Evolutionary conservation across 2,329 filamentous ascomycete species (phyloP).

Genomic region (Aspergillus sojae): DNA sequence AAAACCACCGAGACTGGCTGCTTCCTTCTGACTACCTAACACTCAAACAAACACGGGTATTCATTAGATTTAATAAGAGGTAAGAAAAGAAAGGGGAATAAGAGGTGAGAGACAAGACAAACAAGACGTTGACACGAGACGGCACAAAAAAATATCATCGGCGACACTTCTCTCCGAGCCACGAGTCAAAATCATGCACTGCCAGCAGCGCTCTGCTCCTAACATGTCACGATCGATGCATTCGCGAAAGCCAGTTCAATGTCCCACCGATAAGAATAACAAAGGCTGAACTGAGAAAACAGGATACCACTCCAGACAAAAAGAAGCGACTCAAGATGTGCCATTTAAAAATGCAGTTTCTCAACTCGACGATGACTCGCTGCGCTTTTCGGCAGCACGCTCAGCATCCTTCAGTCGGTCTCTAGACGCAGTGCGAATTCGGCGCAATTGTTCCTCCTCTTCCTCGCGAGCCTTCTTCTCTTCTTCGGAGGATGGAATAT

Average conservation of each 20-base stretch:
- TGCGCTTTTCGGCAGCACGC: conserved; percentile 11
- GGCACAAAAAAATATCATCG: not conserved
- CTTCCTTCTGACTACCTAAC: not conserved
- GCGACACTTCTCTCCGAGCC: not conserved
- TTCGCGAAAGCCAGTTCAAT: not conserved
- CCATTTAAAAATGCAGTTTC: not conserved
- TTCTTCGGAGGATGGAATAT: conserved; percentile 28
- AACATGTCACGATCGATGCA: not conserved
- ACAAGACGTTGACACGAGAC: not conserved
- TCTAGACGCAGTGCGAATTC: conserved; percentile 30
- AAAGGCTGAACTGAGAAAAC: not conserved
- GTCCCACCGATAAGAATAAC: not conserved
- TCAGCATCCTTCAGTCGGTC: conserved; percentile 21
- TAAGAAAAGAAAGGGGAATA: not conserved
- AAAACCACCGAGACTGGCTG: not conserved
- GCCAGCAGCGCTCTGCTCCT: conserved; percentile 10
- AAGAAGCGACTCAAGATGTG: not conserved
- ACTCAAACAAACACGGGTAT: conserved; percentile 1
- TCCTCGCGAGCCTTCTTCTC: conserved; percentile 34
- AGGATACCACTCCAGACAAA: not conserved
- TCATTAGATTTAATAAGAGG: not conserved
- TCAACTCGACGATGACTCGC: conserved; percentile 13
- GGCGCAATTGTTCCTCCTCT: conserved; percentile 35
- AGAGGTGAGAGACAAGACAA: not conserved
- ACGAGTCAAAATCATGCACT: conserved; percentile 6